These are phyloP conservation scores for Colletotrichum viniferum DNA, from an alignment of 2,329 filamentous ascomycete genomes.

Conservation along the genomic window DNA sequence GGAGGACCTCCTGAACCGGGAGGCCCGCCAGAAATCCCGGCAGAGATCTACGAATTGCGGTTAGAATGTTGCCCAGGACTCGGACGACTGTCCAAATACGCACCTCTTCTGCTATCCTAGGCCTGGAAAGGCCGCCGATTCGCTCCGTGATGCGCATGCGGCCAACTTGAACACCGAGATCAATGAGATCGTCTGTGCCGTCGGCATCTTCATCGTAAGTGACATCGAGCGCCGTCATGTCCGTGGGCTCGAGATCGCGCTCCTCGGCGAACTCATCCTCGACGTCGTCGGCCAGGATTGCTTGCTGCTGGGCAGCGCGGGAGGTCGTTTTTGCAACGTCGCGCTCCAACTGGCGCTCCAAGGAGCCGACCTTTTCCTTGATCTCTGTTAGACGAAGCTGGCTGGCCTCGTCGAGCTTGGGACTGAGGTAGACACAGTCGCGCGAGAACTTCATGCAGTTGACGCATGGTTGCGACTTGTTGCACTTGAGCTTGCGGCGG, in stretches of 20 bases:
- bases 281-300: constrained; percentile 53
- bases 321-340: constrained; percentile 61
- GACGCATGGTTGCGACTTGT: constrained; percentile 73
- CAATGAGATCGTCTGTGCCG: constrained; percentile 65
- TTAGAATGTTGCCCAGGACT: not conserved
- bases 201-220: constrained; percentile 71
- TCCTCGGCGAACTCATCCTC: constrained; percentile 65
- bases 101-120: constrained; percentile 74
- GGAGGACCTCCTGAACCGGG: constrained; percentile 17
- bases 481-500: constrained; percentile 78
- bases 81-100: constrained; percentile 17
- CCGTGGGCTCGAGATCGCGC: constrained; percentile 64
- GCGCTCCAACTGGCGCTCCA: constrained; percentile 72
- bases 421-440: constrained; percentile 68
- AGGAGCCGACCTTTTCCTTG: constrained; percentile 77
- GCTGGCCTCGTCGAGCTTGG: constrained; percentile 70
- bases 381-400: constrained; percentile 76
- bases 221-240: constrained; percentile 67
- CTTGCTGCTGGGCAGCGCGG: constrained; percentile 34
- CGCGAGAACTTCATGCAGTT: constrained; percentile 64
- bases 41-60: constrained; percentile 33
- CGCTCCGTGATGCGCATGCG: constrained; percentile 76
- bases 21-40: constrained; percentile 32
- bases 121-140: constrained; percentile 74
- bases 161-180: constrained; percentile 74